phyloP scores from a whole-genome alignment of 179 eudicot genomes.

The Beta corolliflora region DNA sequence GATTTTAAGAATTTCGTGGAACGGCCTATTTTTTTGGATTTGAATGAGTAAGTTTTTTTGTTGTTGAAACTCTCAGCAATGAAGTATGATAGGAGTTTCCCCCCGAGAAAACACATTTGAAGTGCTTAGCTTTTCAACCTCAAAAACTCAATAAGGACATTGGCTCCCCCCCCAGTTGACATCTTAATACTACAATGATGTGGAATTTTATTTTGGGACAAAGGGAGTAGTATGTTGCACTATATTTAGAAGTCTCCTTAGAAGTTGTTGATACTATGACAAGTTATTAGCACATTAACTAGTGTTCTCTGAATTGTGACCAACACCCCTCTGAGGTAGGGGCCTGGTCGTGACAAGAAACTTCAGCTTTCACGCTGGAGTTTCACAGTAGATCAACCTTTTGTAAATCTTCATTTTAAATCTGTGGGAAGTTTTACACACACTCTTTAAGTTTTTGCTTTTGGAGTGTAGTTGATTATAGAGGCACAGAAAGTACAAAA shows the following conservation, averaged over 20 bases:
- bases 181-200: too few species aligned
- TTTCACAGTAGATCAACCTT: background rate
- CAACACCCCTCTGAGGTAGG: background rate
- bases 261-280: background rate
- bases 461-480: background rate
- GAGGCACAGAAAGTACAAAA: too few species aligned
- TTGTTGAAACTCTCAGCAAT: too few species aligned
- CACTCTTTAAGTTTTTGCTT: background rate
- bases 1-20: too few species aligned
- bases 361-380: background rate
- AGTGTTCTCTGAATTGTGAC: background rate
- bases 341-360: background rate
- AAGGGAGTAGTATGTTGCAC: background rate
- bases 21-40: too few species aligned
- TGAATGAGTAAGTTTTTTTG: too few species aligned
- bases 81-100: too few species aligned
- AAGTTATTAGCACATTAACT: background rate
- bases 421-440: background rate
- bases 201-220: too few species aligned
- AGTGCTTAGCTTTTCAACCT: too few species aligned
- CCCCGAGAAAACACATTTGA: too few species aligned
- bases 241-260: background rate
- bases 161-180: too few species aligned
- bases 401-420: background rate
- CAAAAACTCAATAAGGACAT: too few species aligned